Evolutionary conservation across 2,329 filamentous ascomycete genomes (phyloP).

Genomic region (Pseudogymnoascus sp.): DNA sequence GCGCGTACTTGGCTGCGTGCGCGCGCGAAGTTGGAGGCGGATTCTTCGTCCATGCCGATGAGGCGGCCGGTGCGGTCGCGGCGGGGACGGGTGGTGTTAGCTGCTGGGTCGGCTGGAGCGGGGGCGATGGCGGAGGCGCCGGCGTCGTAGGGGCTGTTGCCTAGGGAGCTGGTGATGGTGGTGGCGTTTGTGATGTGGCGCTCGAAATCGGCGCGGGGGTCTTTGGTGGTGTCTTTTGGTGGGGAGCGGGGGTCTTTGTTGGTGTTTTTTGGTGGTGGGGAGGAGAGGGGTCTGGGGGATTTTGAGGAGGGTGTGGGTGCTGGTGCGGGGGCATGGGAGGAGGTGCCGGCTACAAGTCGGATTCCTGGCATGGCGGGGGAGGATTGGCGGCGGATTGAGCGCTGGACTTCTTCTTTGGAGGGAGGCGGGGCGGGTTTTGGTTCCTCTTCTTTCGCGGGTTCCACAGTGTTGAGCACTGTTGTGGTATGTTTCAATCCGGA

Average conservation of each 20-base stretch:
- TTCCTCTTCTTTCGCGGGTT: background rate
- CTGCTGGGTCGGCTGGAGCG: background rate
- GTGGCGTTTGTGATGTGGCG: constrained; percentile 19
- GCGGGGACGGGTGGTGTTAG: background rate
- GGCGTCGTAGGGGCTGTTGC: constrained; percentile 21
- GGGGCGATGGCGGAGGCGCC: constrained; percentile 5
- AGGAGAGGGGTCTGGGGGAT: background rate
- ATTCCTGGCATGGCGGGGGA: background rate
- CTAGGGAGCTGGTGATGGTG: constrained; percentile 18
- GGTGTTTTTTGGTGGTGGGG: background rate
- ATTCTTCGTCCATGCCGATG: background rate
- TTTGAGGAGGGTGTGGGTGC: background rate
- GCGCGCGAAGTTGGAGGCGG: background rate
- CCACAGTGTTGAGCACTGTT: background rate
- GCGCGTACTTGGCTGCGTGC: background rate
- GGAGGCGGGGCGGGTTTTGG: background rate
- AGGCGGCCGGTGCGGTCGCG: background rate
- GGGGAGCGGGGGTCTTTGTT: background rate
- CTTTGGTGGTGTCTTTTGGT: background rate
- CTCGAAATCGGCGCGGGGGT: constrained; percentile 19
- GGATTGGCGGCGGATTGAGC: background rate
- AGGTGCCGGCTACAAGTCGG: background rate
- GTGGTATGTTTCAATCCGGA: background rate
- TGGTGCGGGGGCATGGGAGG: background rate
- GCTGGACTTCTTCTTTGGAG: background rate